phyloP scores from a whole-genome alignment of 345 rosid species.

The Noccaea bulbosa region DNA sequence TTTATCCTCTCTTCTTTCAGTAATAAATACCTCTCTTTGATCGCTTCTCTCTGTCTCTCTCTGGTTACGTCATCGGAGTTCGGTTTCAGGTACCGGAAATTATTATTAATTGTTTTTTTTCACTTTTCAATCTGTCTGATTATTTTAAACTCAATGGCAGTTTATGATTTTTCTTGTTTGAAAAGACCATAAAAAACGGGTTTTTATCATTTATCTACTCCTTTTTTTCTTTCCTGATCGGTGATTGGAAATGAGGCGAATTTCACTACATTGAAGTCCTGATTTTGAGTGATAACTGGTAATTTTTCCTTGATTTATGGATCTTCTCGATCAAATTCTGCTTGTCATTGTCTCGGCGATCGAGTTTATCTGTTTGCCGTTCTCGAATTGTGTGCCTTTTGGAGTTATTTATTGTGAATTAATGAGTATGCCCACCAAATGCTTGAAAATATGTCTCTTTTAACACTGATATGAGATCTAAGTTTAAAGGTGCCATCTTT shows the following conservation, averaged over 20 bases:
- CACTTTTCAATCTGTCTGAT: not conserved
- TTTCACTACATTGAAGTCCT: slow-evolving; percentile 9
- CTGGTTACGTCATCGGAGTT: slow-evolving; percentile 24
- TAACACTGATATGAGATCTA: slow-evolving; percentile 15
- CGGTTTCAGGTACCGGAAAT: slow-evolving; percentile 38
- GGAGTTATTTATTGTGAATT: not conserved
- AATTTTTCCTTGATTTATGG: not conserved
- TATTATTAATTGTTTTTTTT: not conserved
- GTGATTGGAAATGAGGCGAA: not conserved
- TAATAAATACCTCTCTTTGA: slow-evolving; percentile 19
- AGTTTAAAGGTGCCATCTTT: slow-evolving; percentile 9
- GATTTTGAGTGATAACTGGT: slow-evolving; percentile 27
- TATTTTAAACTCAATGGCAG: slow-evolving; percentile 37
- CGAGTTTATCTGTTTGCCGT: slow-evolving; percentile 19
- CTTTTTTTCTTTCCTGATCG: too few species aligned
- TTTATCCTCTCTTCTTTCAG: slow-evolving; percentile 15
- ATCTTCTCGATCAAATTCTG: not conserved
- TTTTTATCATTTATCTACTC: not conserved
- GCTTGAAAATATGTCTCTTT: not conserved
- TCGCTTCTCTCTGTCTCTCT: slow-evolving; percentile 23
- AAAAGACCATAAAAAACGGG: not conserved
- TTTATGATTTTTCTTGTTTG: not conserved
- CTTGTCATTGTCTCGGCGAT: slow-evolving; percentile 1
- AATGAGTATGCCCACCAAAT: slow-evolving; percentile 14
- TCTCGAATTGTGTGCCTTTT: slow-evolving; percentile 15